Evolutionary conservation across 345 rosid species (phyloP), one percentile per base, ranked within the genome.

Genomic region (Linum lewisii): DNA sequence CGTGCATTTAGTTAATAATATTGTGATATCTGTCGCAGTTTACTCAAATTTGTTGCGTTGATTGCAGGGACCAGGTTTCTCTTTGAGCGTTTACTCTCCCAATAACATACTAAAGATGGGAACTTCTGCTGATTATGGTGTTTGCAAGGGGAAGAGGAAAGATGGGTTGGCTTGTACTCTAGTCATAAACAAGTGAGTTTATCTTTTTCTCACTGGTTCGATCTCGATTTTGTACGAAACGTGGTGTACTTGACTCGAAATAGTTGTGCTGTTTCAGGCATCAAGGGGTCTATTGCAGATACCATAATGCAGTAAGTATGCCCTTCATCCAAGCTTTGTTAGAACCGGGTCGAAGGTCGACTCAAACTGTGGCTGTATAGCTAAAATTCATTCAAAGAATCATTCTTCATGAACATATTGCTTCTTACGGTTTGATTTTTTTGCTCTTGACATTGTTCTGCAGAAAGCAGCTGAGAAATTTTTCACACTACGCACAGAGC

Each of bases 91-190:
- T 44, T 74, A 61, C 72, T 80, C 89, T 9, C 64, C 85, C 37
- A 78, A 71, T 63, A 94, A 90, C 73, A 73, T 89, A 54, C 50
- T 89, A 10, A 93, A 85, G 66, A 81, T 93, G 38, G 95, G 99
- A 55, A 72, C 80, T 52, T 89, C 95, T 0, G 83, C 69, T 65
- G 99, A 89, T 73, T 84, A 85, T 78, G 95, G 95, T 66, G 87
- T 82, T 78, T 89, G 97, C 79, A 72, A 81, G 65, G 86, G 88
- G 2, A 82, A 82, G 73, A 81, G 81, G 70, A 89, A 73, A 63
- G 97, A 82, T 72, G 97, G 99, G 51, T 69, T 76, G 67, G 62
- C 79, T 66, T 93, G 99, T 75, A 77, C 85, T 36, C 49, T 67
- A 32, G 80, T 80, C 65, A 76, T 93, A 67, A 89, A 89, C 77